Evolutionary conservation across 805 yeast species (phyloP).

Genomic region (Ascoidea asiatica): DNA sequence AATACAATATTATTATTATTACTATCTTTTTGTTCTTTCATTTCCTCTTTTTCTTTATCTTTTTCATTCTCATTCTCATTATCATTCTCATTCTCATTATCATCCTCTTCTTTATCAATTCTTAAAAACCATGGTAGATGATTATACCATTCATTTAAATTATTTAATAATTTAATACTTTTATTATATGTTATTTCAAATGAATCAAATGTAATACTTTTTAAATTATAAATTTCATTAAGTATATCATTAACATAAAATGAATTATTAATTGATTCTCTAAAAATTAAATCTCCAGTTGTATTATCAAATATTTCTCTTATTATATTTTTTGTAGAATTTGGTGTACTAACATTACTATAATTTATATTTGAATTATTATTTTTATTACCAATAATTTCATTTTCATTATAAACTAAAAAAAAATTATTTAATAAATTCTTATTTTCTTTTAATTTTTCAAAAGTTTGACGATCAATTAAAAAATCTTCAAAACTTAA

Average conservation of each 20-base stretch:
- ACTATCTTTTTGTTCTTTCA: too few species aligned
- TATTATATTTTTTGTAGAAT: slow-evolving; percentile 1
- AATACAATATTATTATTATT: slow-evolving; percentile 2
- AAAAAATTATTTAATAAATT: too few species aligned
- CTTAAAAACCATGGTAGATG: slow-evolving; percentile 11
- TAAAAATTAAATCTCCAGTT: slow-evolving; percentile 14
- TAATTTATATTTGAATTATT: slow-evolving; percentile 1
- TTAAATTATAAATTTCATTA: slow-evolving; percentile 13
- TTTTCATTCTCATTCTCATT: too few species aligned
- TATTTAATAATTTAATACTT: slow-evolving; percentile 8
- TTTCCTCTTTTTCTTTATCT: too few species aligned
- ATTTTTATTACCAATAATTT: background rate
- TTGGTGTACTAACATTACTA: background rate
- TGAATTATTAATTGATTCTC: slow-evolving; percentile 15
- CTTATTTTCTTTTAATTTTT: slow-evolving; percentile 5
- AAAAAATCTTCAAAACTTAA: slow-evolving; percentile 12
- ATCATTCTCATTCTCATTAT: too few species aligned
- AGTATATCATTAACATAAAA: slow-evolving; percentile 14
- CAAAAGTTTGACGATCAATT: slow-evolving; percentile 10
- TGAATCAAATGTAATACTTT: slow-evolving; percentile 14
- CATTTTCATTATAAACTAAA: background rate
- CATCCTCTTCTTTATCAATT: background rate
- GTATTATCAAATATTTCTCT: slow-evolving; percentile 1
- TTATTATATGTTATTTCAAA: slow-evolving; percentile 12
- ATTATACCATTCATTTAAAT: slow-evolving; percentile 14